phyloP scores from a whole-genome alignment of 768 basidiomycete species.

The Pisolithus microcarpus region DNA sequence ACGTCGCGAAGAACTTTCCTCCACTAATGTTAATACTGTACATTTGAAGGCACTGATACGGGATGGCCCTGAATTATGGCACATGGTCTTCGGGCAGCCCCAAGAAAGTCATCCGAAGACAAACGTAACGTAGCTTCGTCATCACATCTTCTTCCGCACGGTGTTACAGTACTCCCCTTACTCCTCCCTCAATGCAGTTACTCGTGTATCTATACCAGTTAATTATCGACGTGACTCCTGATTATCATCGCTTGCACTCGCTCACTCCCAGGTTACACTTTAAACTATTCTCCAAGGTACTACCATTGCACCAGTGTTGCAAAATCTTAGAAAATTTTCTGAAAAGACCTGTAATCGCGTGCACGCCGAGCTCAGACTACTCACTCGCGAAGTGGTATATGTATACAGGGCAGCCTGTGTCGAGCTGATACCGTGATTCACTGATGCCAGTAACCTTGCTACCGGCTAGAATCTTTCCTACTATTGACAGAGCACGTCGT shows the following conservation, averaged over 20 bases:
- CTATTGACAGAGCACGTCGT: too few relatives aligned
- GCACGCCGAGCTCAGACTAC: too few relatives aligned
- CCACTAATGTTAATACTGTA: not conserved
- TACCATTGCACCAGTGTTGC: too few relatives aligned
- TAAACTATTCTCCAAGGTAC: too few relatives aligned
- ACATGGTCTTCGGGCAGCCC: slow-evolving; percentile 32
- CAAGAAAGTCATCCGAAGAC: slow-evolving; percentile 7
- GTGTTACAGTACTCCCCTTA: not conserved
- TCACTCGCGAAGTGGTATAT: too few relatives aligned
- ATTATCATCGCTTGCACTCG: not conserved
- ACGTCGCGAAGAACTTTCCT: slow-evolving; percentile 18
- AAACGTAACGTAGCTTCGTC: not conserved
- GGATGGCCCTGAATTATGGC: slow-evolving; percentile 72
- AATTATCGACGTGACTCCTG: not conserved
- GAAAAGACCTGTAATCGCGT: too few relatives aligned
- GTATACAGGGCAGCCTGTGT: too few relatives aligned
- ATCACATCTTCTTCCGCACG: not conserved
- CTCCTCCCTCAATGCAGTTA: not conserved
- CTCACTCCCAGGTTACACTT: too few relatives aligned
- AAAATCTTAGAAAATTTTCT: too few relatives aligned
- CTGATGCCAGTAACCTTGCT: too few relatives aligned
- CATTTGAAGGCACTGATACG: slow-evolving; percentile 57
- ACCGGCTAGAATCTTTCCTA: too few relatives aligned
- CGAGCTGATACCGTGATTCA: too few relatives aligned
- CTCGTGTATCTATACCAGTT: slow-evolving; percentile 1